A percentile compares a stretch with the other conserved stretches of the same genome.
These are phyloP conservation scores for Mycocentrospora acerina DNA, from an alignment of 2,329 filamentous ascomycete genomes.

Conservation along the genomic window DNA sequence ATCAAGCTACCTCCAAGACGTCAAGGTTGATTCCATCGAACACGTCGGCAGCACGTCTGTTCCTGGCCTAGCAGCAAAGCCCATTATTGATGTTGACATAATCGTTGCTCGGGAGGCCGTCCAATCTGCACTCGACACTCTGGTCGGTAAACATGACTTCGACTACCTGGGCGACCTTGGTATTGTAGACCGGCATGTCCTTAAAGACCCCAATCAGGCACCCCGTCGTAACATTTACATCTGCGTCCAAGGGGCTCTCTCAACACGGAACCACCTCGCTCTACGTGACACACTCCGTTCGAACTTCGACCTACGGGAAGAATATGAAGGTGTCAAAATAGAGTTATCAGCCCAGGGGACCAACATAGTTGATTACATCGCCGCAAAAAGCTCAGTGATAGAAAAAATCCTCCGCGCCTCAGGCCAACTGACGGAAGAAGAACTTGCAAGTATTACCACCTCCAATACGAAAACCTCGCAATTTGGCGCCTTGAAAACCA, in stretches of 20 bases:
- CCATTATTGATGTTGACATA: conserved; percentile 43
- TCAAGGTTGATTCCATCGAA: conserved; percentile 30
- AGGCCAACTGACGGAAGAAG: too few relatives aligned
- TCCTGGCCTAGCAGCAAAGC: conserved; percentile 37
- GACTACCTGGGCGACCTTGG: conserved; percentile 40
- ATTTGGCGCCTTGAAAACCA: conserved; percentile 13
- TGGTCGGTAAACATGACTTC: conserved; percentile 37
- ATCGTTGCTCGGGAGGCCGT: conserved; percentile 30
- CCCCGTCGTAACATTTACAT: conserved; percentile 41
- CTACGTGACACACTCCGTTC: conserved; percentile 38
- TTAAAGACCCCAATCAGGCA: conserved; percentile 34
- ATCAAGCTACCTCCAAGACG: conserved; percentile 11
- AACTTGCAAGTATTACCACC: conserved; percentile 14
- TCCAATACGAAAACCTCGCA: conserved; percentile 18
- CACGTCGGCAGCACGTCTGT: conserved; percentile 44
- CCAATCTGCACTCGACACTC: conserved; percentile 25
- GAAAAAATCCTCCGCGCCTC: too few relatives aligned
- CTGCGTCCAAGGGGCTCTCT: conserved; percentile 34
- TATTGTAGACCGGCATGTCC: conserved; percentile 37
- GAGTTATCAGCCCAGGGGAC: too few relatives aligned
- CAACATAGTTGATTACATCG: too few relatives aligned
- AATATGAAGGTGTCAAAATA: conserved; percentile 30
- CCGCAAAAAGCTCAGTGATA: too few relatives aligned
- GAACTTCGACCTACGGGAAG: conserved; percentile 33
- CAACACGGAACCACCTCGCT: conserved; percentile 42